Base-by-base conservation (phyloP, 305 asterid species). In the Euphrasia arctica region DNA sequence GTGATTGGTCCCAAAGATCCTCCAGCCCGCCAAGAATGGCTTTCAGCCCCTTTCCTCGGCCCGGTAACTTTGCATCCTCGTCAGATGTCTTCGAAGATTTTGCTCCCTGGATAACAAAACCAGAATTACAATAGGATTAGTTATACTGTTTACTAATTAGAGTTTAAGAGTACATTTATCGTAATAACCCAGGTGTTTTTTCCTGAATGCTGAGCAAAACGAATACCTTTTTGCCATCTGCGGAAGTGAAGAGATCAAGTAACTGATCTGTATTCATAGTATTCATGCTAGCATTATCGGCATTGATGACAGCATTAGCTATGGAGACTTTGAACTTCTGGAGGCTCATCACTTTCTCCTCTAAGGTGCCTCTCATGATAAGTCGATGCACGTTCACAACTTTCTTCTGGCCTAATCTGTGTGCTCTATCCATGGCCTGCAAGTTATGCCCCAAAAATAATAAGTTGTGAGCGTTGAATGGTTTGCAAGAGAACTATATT, bases 341-440 rank as follows among this genome's bases (percentile, higher is more conserved):
- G 77, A 94, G 99, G 74, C 97, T 90, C 99, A 94, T 94, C 63
- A 94, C 99, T 83, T 94, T 94, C 83, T 94, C 99, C 76, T 94
- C 99, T 87, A 94, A 75, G 58, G 97, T 88, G 79, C 99, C 99
- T 83, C 97, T 78, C 99, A 94, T 94, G 72, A 94, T 94, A 29
- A 94, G 95, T 36, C 99, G 97, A 72, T 94, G 97, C 59, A 94
- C 99, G 64, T 90, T 82, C 18, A 94, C 99, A 54, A 94, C 99
- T 73, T 86, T 94, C 71, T 84, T 79, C 83, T 94, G 99, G 43
- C 99, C 99, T 70, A 94, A 79, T 76, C 99, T 86, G 80, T 94
- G 97, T 52, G 99, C 99, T 80, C 99, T 84, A 77, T 94, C 99
- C 99, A 94, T 94, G 75, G 99, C 99, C 99, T 94, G 85, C 74